Conservation (phyloP, 768 basidiomycete genomes). For the Agaricus blazei region DNA sequence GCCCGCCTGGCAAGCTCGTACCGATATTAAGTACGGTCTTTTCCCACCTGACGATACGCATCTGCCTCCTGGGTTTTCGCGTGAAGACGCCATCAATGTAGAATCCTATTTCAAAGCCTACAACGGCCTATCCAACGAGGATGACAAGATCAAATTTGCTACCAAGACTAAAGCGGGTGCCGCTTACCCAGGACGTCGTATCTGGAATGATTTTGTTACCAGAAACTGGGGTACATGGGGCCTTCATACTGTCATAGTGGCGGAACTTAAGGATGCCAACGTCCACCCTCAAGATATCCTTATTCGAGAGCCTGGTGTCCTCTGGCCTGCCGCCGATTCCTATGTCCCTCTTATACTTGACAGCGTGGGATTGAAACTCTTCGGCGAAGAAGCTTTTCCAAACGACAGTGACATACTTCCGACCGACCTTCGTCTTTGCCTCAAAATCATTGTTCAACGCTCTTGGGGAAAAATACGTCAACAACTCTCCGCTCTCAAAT, state of each 20-base stretch:
- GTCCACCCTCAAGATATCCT: too few species aligned
- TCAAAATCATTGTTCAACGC: neutral
- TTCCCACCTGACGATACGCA: constrained; percentile 12
- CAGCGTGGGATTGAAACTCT: too few species aligned
- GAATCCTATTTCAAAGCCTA: constrained; percentile 14
- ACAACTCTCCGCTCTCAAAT: neutral
- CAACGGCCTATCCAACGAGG: neutral
- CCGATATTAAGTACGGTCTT: too few species aligned
- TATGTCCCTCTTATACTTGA: neutral
- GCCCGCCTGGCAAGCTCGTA: too few species aligned
- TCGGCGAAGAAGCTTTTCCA: constrained; percentile 2
- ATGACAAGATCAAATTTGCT: constrained; percentile 1
- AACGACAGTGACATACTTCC: neutral
- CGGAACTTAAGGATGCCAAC: too few species aligned
- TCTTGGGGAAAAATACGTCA: neutral
- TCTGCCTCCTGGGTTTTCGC: constrained; percentile 16
- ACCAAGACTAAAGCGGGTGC: neutral
- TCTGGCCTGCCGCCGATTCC: neutral
- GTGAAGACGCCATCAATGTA: constrained; percentile 6
- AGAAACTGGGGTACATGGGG: too few species aligned
- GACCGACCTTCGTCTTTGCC: neutral
- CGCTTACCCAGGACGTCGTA: constrained; percentile 12
- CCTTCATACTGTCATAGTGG: too few species aligned
- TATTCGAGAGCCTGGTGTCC: neutral
- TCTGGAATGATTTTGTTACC: too few species aligned